Percentiles rank a stretch among this genome's conserved stretches.
Evolutionary conservation across 2,329 filamentous ascomycete species (phyloP).

Genomic region (Colletotrichum sp.): DNA sequence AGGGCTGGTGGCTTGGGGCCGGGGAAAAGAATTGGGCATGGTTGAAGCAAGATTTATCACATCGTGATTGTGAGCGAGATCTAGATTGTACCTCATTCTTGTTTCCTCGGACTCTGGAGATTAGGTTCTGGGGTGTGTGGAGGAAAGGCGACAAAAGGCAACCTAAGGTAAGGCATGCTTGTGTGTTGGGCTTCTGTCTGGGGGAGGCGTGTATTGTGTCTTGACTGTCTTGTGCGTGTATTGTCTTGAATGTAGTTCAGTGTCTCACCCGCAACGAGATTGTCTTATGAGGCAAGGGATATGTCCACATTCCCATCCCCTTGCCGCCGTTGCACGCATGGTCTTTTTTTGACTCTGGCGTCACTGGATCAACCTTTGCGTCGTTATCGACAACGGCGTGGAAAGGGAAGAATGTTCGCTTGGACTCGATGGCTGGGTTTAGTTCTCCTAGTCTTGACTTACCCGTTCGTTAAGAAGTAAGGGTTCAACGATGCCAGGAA

Average conservation of each 20-base stretch:
- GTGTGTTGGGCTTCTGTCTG: background rate
- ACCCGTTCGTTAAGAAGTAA: background rate
- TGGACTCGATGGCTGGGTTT: background rate
- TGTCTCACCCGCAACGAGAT: constrained; percentile 2
- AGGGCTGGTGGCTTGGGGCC: background rate
- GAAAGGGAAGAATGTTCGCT: background rate
- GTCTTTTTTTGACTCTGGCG: background rate
- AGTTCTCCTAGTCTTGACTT: background rate
- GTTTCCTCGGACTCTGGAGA: background rate
- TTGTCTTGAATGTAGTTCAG: background rate
- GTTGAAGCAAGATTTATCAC: constrained; percentile 16
- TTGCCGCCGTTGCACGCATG: background rate
- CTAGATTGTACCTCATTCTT: background rate
- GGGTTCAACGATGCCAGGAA: background rate
- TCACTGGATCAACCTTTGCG: background rate
- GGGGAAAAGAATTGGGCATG: background rate
- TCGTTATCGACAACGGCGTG: background rate
- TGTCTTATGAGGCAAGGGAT: background rate
- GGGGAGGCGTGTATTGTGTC: background rate
- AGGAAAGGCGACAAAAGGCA: background rate
- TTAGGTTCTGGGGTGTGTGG: background rate
- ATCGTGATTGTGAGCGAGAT: constrained; percentile 11
- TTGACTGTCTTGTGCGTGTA: background rate
- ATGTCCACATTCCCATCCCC: background rate
- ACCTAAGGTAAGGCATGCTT: background rate